Evolutionary conservation across 2,329 filamentous ascomycete genomes (phyloP).

Genomic region (Ascochyta viciae-villosae): DNA sequence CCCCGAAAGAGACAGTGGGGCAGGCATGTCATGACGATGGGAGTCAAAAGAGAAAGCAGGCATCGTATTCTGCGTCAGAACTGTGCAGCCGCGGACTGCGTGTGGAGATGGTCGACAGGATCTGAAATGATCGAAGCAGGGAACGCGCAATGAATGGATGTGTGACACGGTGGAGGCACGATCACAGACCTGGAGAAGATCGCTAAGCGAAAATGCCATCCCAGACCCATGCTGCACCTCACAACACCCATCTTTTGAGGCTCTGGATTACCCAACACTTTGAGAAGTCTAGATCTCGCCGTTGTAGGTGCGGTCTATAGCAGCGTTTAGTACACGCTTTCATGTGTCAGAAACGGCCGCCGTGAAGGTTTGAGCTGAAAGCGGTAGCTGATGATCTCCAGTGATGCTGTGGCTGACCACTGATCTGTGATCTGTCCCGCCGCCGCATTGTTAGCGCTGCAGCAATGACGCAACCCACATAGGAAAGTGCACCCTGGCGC

Average conservation of each 20-base stretch:
- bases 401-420: slow-evolving; percentile 23
- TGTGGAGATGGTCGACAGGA: slow-evolving; percentile 4
- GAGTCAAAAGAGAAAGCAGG: slow-evolving; percentile 1
- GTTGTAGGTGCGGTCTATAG: neutral
- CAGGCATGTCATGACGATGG: neutral
- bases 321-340: slow-evolving; percentile 1
- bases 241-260: slow-evolving; percentile 4
- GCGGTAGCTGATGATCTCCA: slow-evolving; percentile 7
- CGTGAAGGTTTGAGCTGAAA: slow-evolving; percentile 8
- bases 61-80: slow-evolving; percentile 5
- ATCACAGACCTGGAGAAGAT: slow-evolving; percentile 18
- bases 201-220: slow-evolving; percentile 25
- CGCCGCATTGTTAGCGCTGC: slow-evolving; percentile 13
- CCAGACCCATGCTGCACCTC: slow-evolving; percentile 12
- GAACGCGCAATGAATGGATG: slow-evolving; percentile 6
- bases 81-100: slow-evolving; percentile 9
- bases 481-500: slow-evolving; percentile 12
- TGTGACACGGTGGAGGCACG: neutral
- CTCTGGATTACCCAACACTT: neutral
- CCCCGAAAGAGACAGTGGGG: neutral
- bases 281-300: neutral
- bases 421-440: slow-evolving; percentile 20
- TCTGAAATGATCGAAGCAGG: slow-evolving; percentile 15
- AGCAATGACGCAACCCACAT: slow-evolving; percentile 27
- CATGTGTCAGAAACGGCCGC: slow-evolving; percentile 2